Base-by-base conservation (phyloP, 2,329 filamentous ascomycete genomes). In the Apiospora arundinis region DNA sequence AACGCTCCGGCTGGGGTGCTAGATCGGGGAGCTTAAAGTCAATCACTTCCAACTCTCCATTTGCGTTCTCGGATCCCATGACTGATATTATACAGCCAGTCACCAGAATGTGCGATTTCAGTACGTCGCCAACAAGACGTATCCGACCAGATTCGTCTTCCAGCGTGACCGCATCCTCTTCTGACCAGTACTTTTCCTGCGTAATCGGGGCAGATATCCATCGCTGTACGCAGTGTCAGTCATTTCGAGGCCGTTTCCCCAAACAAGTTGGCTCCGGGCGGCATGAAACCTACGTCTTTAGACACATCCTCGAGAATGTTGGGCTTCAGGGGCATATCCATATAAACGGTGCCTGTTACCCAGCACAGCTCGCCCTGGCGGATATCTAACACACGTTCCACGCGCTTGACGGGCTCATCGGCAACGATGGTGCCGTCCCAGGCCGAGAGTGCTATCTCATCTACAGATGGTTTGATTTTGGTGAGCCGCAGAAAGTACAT, bases 301-400 rank as follows among this genome's bases (percentile, higher is more conserved):
- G 93, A 92, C 56, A 99, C 93, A 77, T 99, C 96, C 72, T 98
- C 95, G 45, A 99, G 85, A 80, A 99, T 95, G 79, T 97, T 97
- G 0, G 97, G 96, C 84, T 99, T 99, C 78, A 98, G 82, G 2
- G 93, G 90, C 94, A 99, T 95, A 74, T 98, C 94, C 92, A 98
- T 97, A 81, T 97, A 99, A 44, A 98, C 91, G 0, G 96, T 99
- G 21, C 97, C 96, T 0, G 92, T 88, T 21, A 99, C 93, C 95
- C 95, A 99, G 84, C 95, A 98, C 46, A 98, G 85, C 83, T 98
- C 92, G 74, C 96, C 96, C 84, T 98, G 96, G 73, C 95, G 91
- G 69, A 99, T 96, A 82, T 99, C 95, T 42, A 99, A 88, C 72
- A 99, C 96, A 76, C 96, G 88, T 44, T 98, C 93, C 21, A 97